Conservation (phyloP, 768 basidiomycete genomes). For the Boletus barrowsii region DNA sequence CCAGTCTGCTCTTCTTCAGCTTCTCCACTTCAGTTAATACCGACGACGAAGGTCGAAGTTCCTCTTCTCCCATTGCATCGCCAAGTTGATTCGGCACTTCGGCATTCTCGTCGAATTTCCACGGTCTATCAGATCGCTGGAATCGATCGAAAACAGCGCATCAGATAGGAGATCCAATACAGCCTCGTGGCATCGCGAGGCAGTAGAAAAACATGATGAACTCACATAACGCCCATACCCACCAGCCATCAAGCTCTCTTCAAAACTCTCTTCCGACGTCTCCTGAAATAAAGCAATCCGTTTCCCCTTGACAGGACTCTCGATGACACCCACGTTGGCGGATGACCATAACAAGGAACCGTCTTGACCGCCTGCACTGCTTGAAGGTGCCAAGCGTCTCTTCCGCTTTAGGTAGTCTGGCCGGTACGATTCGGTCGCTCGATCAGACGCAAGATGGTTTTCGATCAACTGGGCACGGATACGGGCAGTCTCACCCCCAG, state of each 20-base stretch:
- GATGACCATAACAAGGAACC: conserved; percentile 22
- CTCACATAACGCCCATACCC: conserved; percentile 76
- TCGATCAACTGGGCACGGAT: conserved; percentile 54
- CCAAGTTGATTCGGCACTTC: conserved; percentile 13
- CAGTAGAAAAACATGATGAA: conserved; percentile 7
- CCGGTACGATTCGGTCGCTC: conserved; percentile 58
- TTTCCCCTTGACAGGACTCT: conserved; percentile 70
- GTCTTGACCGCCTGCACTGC: conserved; percentile 29
- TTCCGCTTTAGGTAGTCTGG: conserved; percentile 70
- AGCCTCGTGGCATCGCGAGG: conserved; percentile 1
- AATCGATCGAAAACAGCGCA: neutral
- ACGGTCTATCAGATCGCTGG: conserved; percentile 25
- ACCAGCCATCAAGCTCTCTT: conserved; percentile 79
- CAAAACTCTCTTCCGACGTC: conserved; percentile 80
- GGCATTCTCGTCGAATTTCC: conserved; percentile 18
- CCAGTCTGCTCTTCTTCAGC: conserved; percentile 64
- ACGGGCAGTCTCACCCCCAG: conserved; percentile 58
- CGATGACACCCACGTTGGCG: conserved; percentile 54
- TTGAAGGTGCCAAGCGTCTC: conserved; percentile 42
- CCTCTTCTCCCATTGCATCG: conserved; percentile 14
- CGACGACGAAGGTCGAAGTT: conserved; percentile 1
- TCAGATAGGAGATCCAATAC: conserved; percentile 15
- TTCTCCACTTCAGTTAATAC: conserved; percentile 53
- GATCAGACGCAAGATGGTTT: conserved; percentile 45
- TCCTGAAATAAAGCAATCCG: conserved; percentile 75